Percentiles rank a stretch among this genome's conserved stretches.
phyloP scores from a whole-genome alignment of 1,284 basidiomycete genomes.

The Phenoliferia sp. region DNA sequence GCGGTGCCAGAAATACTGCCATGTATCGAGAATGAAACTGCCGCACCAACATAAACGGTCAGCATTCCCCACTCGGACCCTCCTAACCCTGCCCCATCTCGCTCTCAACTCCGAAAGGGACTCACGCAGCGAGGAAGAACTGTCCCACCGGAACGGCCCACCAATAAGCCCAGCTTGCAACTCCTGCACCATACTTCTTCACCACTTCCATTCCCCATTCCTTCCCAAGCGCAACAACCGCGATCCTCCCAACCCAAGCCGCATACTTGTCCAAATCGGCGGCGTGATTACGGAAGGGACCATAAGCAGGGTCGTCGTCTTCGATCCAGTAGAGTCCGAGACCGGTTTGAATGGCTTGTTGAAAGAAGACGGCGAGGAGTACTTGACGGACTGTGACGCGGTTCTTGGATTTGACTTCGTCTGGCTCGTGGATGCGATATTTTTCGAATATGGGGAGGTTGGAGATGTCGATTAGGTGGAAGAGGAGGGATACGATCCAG shows the following conservation, averaged over 20 bases:
- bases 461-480: constrained; percentile 67
- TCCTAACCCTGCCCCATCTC: too few species aligned
- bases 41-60: too few species aligned
- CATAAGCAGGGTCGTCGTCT: constrained; percentile 45
- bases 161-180: constrained; percentile 80
- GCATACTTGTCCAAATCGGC: constrained; percentile 47
- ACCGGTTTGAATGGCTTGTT: constrained; percentile 78
- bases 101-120: constrained; percentile 29
- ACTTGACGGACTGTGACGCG: constrained; percentile 67
- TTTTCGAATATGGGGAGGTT: constrained; percentile 73
- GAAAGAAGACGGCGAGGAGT: constrained; percentile 69
- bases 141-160: constrained; percentile 80
- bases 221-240: constrained; percentile 49
- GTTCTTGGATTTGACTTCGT: constrained; percentile 72
- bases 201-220: constrained; percentile 43
- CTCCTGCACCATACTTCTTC: constrained; percentile 49
- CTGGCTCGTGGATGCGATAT: constrained; percentile 82
- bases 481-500: constrained; percentile 76
- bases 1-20: constrained; percentile 97
- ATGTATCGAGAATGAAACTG: constrained; percentile 93
- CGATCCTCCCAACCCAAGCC: constrained; percentile 46
- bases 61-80: too few species aligned
- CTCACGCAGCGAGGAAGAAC: constrained; percentile 78
- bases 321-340: constrained; percentile 69
- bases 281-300: constrained; percentile 53